These are phyloP conservation scores for Zoysia pacifica DNA, from an alignment of 176 grass and related monocot species.

Conservation along the genomic window DNA sequence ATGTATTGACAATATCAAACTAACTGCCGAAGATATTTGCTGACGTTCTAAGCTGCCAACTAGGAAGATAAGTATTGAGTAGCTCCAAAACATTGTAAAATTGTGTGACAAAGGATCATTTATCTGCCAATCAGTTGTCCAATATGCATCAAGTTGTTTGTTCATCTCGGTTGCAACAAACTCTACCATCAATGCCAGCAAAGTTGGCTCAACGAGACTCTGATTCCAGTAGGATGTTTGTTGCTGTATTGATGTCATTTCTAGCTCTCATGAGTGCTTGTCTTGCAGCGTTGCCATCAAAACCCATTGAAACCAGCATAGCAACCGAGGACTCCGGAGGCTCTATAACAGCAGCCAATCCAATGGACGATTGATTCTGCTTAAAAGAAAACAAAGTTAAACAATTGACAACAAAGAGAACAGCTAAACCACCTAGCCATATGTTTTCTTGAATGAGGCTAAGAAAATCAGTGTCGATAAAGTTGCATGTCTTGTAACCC, in stretches of 20 bases:
- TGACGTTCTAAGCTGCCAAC: conserved; percentile 29
- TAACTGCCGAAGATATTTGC: conserved; percentile 32
- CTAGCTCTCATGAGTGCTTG: conserved; percentile 74
- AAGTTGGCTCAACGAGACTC: conserved; percentile 56
- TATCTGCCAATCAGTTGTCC: neutral
- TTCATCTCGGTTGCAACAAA: conserved; percentile 30
- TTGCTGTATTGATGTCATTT: conserved; percentile 88
- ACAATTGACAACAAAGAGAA: neutral
- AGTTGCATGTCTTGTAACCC: neutral
- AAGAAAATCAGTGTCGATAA: conserved; percentile 10
- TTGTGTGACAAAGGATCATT: neutral
- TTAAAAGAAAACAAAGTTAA: conserved; percentile 33
- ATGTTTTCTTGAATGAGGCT: conserved; percentile 11
- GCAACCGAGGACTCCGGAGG: conserved; percentile 81
- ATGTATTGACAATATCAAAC: conserved; percentile 44
- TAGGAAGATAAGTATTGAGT: neutral
- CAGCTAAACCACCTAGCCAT: conserved; percentile 31
- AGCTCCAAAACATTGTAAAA: conserved; percentile 11
- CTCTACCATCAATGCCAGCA: neutral
- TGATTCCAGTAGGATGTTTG: conserved; percentile 94
- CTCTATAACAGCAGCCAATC: conserved; percentile 56
- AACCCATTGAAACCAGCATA: conserved; percentile 90
- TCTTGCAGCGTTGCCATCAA: conserved; percentile 76
- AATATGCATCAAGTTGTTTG: neutral
- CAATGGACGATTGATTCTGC: conserved; percentile 46